A percentile compares a stretch with the other conserved stretches of the same genome.
Evolutionary conservation across 2,329 filamentous ascomycete species (phyloP).

Genomic region (Xylaria polymorpha): DNA sequence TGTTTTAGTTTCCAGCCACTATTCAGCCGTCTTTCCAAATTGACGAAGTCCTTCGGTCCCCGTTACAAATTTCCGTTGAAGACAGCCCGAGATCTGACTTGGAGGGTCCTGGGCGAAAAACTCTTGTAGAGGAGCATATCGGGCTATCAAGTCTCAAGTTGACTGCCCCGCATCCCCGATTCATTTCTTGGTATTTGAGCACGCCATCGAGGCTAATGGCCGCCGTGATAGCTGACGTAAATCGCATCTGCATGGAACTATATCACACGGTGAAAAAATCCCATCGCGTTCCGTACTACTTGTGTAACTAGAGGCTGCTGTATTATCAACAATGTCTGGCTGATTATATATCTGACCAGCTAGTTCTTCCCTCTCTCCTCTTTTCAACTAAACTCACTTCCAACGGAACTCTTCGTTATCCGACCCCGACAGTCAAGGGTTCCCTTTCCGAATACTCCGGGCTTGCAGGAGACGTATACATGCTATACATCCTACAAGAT

Average conservation of each 20-base stretch:
- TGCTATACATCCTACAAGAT: constrained; percentile 24
- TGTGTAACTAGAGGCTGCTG: constrained; percentile 7
- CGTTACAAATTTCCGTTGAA: constrained; percentile 15
- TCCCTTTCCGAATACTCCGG: constrained; percentile 30
- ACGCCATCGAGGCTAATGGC: constrained; percentile 50
- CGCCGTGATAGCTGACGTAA: constrained; percentile 30
- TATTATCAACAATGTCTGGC: background rate
- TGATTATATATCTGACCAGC: constrained; percentile 15
- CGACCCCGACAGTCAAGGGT: constrained; percentile 29
- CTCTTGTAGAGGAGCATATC: constrained; percentile 9
- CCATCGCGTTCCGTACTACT: constrained; percentile 10
- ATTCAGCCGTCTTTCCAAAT: constrained; percentile 30
- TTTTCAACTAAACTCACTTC: background rate
- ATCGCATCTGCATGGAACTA: constrained; percentile 16
- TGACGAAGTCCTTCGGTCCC: constrained; percentile 16
- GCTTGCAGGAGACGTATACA: constrained; percentile 8
- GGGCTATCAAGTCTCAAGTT: constrained; percentile 15
- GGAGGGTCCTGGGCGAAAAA: background rate
- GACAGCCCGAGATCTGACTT: background rate
- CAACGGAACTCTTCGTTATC: constrained; percentile 17
- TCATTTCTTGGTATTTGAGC: constrained; percentile 42
- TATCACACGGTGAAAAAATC: constrained; percentile 15
- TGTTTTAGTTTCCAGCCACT: constrained; percentile 9
- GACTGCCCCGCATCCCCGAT: constrained; percentile 26
- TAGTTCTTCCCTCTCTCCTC: background rate